phyloP scores from a whole-genome alignment of 345 rosid species.

The Aurinia saxatilis region DNA sequence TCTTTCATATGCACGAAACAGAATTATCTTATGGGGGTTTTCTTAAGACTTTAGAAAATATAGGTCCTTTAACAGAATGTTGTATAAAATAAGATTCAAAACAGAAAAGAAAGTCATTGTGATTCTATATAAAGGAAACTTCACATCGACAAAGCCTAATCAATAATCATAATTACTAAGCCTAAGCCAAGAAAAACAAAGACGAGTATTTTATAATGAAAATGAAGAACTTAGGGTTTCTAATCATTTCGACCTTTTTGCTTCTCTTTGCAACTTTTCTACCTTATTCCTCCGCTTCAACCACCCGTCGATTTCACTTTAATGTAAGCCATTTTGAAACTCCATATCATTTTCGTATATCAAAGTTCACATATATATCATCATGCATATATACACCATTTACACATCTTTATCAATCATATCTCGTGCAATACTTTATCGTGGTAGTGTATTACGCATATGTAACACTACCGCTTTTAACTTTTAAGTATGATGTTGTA shows the following conservation, averaged over 20 bases:
- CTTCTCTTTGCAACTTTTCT: conserved; percentile 15
- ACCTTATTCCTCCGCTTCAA: conserved; percentile 20
- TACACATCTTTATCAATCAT: not conserved
- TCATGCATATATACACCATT: not conserved
- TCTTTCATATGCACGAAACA: not conserved
- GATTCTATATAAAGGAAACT: conserved; percentile 20
- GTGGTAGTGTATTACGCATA: not conserved
- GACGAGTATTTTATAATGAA: not conserved
- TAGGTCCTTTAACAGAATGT: not conserved
- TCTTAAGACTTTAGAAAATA: not conserved
- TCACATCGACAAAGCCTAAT: not conserved
- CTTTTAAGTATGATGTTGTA: not conserved
- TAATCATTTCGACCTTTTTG: conserved; percentile 11
- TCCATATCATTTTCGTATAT: not conserved
- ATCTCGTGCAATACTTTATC: not conserved
- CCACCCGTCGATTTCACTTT: conserved; percentile 40
- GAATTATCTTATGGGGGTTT: not conserved
- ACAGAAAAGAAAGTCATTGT: not conserved
- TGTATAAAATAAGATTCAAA: not conserved
- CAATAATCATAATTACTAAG: conserved; percentile 1
- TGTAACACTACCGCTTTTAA: not conserved
- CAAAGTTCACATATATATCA: no score
- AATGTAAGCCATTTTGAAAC: conserved; percentile 23
- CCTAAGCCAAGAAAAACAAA: not conserved
- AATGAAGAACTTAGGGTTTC: conserved; percentile 8